Conservation (phyloP, 345 rosid genomes). For the Heritiera littoralis region DNA sequence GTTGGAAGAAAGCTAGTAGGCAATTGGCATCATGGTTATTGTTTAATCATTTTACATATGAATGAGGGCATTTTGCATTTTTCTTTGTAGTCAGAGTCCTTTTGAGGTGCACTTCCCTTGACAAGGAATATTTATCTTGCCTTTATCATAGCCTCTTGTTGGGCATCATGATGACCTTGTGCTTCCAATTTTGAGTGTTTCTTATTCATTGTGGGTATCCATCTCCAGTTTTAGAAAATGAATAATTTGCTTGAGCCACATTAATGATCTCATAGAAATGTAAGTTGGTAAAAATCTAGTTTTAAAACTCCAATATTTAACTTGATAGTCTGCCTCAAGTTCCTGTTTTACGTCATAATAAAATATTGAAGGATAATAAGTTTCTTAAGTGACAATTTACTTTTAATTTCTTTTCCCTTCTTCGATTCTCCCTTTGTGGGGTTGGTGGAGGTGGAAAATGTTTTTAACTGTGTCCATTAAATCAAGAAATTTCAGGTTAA, state of each 20-base stretch:
- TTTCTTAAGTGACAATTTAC: not conserved
- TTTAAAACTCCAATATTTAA: not conserved
- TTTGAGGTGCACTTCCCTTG: not conserved
- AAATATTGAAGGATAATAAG: not conserved
- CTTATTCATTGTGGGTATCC: not conserved
- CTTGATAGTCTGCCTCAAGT: not conserved
- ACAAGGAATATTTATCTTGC: not conserved
- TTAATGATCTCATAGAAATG: not conserved
- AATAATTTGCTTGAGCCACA: not conserved
- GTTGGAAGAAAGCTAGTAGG: not conserved
- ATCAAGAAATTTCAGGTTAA: conserved; percentile 5
- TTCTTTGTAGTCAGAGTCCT: not conserved
- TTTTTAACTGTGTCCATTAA: conserved; percentile 4
- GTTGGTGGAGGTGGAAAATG: conserved; percentile 2
- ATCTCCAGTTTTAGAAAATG: not conserved
- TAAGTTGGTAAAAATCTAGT: not conserved
- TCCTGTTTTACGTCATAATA: not conserved
- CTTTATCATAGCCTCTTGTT: not conserved
- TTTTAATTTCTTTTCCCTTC: not conserved
- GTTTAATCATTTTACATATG: not conserved
- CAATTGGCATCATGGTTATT: not conserved
- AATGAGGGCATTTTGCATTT: not conserved
- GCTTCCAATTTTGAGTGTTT: not conserved
- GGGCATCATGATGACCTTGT: not conserved
- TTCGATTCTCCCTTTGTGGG: not conserved